These are phyloP conservation scores for Psidium guajava DNA, from an alignment of 345 rosid species.

Conservation along the genomic window DNA sequence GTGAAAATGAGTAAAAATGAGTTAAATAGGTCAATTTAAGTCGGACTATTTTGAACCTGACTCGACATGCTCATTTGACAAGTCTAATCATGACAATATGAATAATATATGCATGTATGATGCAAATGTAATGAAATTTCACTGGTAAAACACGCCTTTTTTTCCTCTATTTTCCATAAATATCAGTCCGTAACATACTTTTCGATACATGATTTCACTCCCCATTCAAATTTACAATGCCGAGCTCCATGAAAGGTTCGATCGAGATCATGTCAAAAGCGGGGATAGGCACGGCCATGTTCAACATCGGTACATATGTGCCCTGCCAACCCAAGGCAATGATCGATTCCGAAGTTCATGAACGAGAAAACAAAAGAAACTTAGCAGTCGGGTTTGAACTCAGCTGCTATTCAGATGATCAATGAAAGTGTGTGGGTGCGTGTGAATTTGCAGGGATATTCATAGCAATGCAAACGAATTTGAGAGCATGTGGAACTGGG, in stretches of 20 bases:
- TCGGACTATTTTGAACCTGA: too few species aligned
- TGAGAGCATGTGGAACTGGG: slow-evolving; percentile 60
- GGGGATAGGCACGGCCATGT: slow-evolving; percentile 92
- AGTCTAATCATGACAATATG: neutral
- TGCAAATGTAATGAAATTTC: neutral
- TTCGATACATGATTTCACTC: neutral
- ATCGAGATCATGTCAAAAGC: slow-evolving; percentile 70
- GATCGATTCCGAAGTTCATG: too few species aligned
- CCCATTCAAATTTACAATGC: neutral
- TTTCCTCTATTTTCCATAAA: too few species aligned
- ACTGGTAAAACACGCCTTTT: neutral
- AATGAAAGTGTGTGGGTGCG: neutral
- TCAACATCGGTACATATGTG: slow-evolving; percentile 54
- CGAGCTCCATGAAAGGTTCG: slow-evolving; percentile 46
- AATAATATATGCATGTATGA: neutral
- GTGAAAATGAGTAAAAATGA: too few species aligned
- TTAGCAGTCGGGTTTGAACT: too few species aligned
- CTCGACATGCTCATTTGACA: too few species aligned
- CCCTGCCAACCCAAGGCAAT: too few species aligned
- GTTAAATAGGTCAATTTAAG: too few species aligned
- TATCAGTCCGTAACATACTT: too few species aligned
- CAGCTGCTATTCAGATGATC: neutral
- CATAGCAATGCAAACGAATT: slow-evolving; percentile 69
- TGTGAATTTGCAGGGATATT: slow-evolving; percentile 52
- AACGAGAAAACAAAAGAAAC: too few species aligned